phyloP scores from a whole-genome alignment of 164 flowering plant genomes.

The Protea cynaroides region DNA sequence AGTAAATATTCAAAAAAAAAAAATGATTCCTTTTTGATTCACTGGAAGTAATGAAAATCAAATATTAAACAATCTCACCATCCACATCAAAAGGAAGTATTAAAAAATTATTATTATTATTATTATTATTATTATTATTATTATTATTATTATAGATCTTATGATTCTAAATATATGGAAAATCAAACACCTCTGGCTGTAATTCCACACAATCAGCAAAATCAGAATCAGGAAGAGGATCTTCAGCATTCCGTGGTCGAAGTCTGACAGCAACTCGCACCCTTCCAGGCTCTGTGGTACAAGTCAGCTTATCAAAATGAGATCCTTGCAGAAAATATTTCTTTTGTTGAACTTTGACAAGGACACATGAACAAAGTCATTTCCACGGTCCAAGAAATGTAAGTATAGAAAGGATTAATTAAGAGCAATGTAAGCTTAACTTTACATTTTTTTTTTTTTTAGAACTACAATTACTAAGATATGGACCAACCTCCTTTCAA shows the following conservation, averaged over 20 bases:
- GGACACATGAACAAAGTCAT: not conserved
- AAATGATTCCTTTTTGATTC: too few relatives aligned
- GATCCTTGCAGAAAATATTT: not conserved
- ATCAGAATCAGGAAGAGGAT: conserved; percentile 63
- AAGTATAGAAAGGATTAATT: too few relatives aligned
- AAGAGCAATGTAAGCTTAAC: too few relatives aligned
- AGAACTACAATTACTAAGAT: too few relatives aligned
- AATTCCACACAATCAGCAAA: conserved; percentile 81
- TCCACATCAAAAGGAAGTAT: not conserved
- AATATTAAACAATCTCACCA: not conserved
- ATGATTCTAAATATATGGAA: not conserved
- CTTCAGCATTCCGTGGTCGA: conserved; percentile 76
- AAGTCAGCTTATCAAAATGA: not conserved
- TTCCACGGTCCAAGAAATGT: too few relatives aligned
- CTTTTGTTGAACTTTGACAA: not conserved
- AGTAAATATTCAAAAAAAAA: not conserved
- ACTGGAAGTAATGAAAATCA: not conserved
- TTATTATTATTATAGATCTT: too few relatives aligned
- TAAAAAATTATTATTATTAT: not conserved
- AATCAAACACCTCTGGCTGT: conserved; percentile 72
- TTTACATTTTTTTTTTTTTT: too few relatives aligned
- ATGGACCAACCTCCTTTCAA: too few relatives aligned
- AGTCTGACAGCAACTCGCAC: conserved; percentile 88
- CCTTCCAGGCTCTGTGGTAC: conserved; percentile 52
- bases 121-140: too few relatives aligned